These are phyloP conservation scores for Colletotrichum shisoi DNA, from an alignment of 2,329 filamentous ascomycete genomes.

Conservation along the genomic window DNA sequence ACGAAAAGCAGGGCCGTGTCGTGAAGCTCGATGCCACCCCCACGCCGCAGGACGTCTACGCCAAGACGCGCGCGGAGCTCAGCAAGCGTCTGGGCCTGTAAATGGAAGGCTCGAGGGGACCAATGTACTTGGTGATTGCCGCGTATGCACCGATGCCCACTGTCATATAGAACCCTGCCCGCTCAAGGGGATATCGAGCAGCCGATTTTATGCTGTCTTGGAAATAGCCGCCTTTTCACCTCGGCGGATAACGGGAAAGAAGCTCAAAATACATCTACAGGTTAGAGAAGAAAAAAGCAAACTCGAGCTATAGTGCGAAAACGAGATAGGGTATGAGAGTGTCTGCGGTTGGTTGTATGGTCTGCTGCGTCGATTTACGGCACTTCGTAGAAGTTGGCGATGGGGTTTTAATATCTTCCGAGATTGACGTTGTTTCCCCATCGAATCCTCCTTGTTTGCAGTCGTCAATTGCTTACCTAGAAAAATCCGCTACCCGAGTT, in stretches of 20 bases:
- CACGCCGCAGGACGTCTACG: slow-evolving; percentile 68
- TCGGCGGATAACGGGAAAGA: background rate
- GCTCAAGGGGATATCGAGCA: background rate
- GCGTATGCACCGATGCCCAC: background rate
- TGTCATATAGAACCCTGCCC: background rate
- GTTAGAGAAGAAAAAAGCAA: background rate
- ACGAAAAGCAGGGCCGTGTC: slow-evolving; percentile 77
- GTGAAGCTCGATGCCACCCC: slow-evolving; percentile 79
- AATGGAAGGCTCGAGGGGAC: slow-evolving; percentile 39
- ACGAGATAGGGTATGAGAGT: background rate
- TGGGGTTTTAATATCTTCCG: no score
- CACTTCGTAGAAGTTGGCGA: slow-evolving; percentile 1
- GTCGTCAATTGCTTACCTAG: slow-evolving; percentile 8
- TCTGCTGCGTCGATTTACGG: slow-evolving; percentile 1
- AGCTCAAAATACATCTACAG: background rate
- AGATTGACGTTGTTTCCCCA: background rate
- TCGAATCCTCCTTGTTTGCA: background rate
- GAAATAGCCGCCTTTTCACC: background rate
- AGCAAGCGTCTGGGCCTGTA: slow-evolving; percentile 55
- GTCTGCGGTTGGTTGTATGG: background rate
- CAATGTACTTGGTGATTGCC: background rate
- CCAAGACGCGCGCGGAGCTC: slow-evolving; percentile 61
- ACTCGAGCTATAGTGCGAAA: background rate
- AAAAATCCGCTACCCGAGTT: background rate
- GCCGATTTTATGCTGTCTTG: background rate